Evolutionary conservation across 1,284 basidiomycete genomes (phyloP), one percentile per base, ranked within the genome.

Genomic region (Amylostereum chailletii): DNA sequence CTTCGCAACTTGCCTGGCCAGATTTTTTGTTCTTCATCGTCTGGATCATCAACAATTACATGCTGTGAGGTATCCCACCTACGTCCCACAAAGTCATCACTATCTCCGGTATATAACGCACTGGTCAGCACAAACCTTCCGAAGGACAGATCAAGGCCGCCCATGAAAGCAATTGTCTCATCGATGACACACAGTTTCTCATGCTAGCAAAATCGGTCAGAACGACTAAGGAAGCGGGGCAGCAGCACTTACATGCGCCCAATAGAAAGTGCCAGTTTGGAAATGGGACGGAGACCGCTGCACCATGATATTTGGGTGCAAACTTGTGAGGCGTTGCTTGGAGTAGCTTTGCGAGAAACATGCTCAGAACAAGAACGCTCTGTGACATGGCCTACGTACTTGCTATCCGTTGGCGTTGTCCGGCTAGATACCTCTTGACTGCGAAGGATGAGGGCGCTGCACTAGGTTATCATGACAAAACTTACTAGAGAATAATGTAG

Each of bases 101-200:
- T 42, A 34, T 19, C 19, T 19, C 19, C 19, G 41, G 29, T 19
- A 27, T 8, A 37, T 4, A 30, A 37, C 19, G 39, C 1, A 3
- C 29, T 4, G 51, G n/a, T 38, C 34, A 11, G 40, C 43, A 56
- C 62, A n/a, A 52, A 83, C 83, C 83, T 70, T 62, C 92, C 92
- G 59, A 91, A 94, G 59, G 89, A 97, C 42, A 95, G 75, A 67
- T 99, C 96, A 36, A 99, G 69, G 1, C 96, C 96, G 32, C 96
- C 96, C 90, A 94, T 96, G 68, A 99, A 99, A 0, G 91, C 95
- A 56, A 98, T 95, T 0, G 91, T 86, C 65, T 97, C 91, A 65
- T 99, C 96, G 54, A 99, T 91, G 10, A 98, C 92, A 64, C 95
- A 98, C 52, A 99, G 66, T 67, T 99, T 99, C 71, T 99, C 96